These are phyloP conservation scores for Cephalotrichum gorgonifer DNA, from an alignment of 2,329 filamentous ascomycete genomes.

Conservation along the genomic window DNA sequence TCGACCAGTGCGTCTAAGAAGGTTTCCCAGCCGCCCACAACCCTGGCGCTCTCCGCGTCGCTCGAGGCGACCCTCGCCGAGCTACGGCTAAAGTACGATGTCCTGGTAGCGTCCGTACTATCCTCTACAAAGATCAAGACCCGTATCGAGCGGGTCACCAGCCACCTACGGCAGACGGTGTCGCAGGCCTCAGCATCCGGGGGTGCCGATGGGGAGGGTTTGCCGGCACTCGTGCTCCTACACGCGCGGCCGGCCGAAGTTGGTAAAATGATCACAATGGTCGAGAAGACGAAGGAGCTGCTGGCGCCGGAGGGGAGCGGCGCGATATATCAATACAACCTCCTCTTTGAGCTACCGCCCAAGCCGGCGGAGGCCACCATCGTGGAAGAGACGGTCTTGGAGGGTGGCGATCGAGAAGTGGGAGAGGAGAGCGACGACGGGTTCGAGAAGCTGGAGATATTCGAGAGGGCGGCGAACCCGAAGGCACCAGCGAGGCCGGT, in stretches of 20 bases:
- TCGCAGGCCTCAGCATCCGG: constrained; percentile 8
- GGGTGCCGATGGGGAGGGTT: constrained; percentile 1
- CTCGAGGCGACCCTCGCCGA: constrained; percentile 31
- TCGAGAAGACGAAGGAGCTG: constrained; percentile 53
- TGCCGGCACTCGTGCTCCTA: constrained; percentile 31
- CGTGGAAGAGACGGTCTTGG: background rate
- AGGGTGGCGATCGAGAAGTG: background rate
- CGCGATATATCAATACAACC: constrained; percentile 47
- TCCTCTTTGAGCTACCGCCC: constrained; percentile 36
- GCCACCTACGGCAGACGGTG: constrained; percentile 28
- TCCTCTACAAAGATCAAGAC: constrained; percentile 50
- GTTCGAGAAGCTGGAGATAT: constrained; percentile 37
- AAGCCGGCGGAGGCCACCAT: constrained; percentile 7
- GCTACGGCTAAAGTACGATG: constrained; percentile 34
- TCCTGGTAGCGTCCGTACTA: constrained; percentile 43
- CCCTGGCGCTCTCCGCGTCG: constrained; percentile 18
- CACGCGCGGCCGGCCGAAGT: constrained; percentile 40
- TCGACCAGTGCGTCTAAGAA: background rate
- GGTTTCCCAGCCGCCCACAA: background rate
- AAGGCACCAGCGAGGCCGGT: constrained; percentile 31
- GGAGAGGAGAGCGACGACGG: constrained; percentile 11
- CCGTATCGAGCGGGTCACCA: constrained; percentile 33
- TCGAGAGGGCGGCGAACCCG: constrained; percentile 41
- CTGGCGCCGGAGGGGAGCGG: constrained; percentile 33
- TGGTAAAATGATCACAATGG: constrained; percentile 57